Evolutionary conservation across 2,329 filamentous ascomycete genomes (phyloP).

Genomic region (Penicillium vulpinum): DNA sequence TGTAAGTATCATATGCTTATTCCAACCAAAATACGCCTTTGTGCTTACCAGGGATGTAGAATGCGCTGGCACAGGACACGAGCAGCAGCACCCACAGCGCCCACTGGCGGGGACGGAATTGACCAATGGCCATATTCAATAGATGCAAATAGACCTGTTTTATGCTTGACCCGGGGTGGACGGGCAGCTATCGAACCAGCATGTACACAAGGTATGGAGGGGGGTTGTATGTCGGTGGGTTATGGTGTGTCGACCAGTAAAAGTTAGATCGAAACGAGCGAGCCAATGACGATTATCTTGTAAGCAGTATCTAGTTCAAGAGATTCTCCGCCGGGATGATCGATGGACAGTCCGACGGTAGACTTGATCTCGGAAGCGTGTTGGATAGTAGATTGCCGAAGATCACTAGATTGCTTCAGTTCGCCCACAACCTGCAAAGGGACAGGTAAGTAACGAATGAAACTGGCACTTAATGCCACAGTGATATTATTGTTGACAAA

Average conservation of each 20-base stretch:
- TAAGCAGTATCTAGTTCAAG: not conserved
- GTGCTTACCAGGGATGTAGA: conserved; percentile 78
- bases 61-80: conserved; percentile 60
- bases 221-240: not conserved
- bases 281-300: not conserved
- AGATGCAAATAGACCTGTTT: conserved; percentile 2
- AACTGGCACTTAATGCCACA: conserved; percentile 30
- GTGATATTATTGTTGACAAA: not conserved
- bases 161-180: conserved; percentile 13
- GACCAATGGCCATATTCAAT: conserved; percentile 18
- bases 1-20: conserved; percentile 11
- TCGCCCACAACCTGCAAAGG: not conserved
- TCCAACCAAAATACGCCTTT: not conserved
- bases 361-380: conserved; percentile 3
- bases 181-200: conserved; percentile 8
- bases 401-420: conserved; percentile 1
- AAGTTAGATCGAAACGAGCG: not conserved
- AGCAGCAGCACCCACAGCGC: conserved; percentile 20
- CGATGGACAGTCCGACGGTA: conserved; percentile 4
- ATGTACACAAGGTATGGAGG: conserved; percentile 9
- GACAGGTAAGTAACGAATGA: conserved; percentile 27
- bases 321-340: not conserved
- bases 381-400: not conserved
- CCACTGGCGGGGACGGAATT: conserved; percentile 22
- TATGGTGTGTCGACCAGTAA: not conserved